These are phyloP conservation scores for Thelephora aurantiotincta DNA, from an alignment of 768 basidiomycete genomes.

Conservation along the genomic window DNA sequence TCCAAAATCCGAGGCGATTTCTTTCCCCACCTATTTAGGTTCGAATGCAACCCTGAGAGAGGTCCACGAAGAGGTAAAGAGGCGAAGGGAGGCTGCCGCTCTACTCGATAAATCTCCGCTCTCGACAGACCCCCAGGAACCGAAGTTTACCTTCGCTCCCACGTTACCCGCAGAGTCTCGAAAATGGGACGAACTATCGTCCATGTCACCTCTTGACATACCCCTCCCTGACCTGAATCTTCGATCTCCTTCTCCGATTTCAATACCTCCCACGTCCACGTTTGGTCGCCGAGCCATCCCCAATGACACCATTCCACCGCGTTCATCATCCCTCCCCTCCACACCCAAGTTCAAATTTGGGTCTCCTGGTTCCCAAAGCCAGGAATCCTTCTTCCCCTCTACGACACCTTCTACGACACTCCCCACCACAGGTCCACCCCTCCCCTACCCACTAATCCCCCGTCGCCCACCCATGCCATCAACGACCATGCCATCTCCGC, in stretches of 20 bases:
- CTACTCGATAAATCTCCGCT: background rate
- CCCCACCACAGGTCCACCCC: background rate
- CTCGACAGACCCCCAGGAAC: background rate
- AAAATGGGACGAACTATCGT: too few relatives aligned
- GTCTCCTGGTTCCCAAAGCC: background rate
- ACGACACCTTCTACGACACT: background rate
- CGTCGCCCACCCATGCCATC: conserved; percentile 5
- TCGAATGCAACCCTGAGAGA: background rate
- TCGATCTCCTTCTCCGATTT: background rate
- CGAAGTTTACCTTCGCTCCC: background rate
- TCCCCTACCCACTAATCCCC: background rate
- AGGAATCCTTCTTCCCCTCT: background rate
- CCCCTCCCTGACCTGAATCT: background rate
- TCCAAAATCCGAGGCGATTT: background rate
- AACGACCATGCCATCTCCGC: conserved; percentile 9
- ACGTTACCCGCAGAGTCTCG: background rate
- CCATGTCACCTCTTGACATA: too few relatives aligned
- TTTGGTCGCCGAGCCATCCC: background rate
- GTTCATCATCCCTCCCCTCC: background rate
- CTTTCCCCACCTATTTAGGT: background rate
- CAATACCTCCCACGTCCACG: background rate
- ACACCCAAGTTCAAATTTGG: background rate
- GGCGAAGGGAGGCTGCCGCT: background rate
- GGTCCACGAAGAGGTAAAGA: background rate
- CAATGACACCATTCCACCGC: background rate